These are phyloP conservation scores for Puccinia triticina DNA, from an alignment of 1,284 basidiomycete species.

Conservation along the genomic window DNA sequence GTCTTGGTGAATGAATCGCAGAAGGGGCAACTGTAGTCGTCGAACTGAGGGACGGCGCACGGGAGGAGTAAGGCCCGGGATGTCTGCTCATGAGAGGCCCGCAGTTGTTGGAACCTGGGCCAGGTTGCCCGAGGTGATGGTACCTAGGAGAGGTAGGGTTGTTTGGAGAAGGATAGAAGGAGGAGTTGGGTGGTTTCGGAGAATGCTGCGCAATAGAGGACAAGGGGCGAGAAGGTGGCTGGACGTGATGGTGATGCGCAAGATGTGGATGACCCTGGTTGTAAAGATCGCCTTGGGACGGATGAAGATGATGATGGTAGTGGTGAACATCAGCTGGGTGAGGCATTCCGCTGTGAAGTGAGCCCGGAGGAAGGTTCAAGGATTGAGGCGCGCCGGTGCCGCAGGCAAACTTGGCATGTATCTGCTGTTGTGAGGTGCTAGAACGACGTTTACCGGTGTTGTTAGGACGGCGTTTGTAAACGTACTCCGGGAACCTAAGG, in stretches of 20 bases:
- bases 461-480: constrained; percentile 50
- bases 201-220: constrained; percentile 33
- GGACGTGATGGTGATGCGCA: constrained; percentile 34
- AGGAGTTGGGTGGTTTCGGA: constrained; percentile 1
- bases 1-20: constrained; percentile 21
- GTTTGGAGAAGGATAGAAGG: constrained; percentile 29
- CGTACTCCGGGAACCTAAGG: constrained; percentile 46
- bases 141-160: constrained; percentile 45
- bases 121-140: constrained; percentile 29
- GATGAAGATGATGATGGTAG: constrained; percentile 45
- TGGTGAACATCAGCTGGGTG: constrained; percentile 39
- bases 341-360: constrained; percentile 19
- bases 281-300: constrained; percentile 26
- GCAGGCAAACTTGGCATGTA: constrained; percentile 35
- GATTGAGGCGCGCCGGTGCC: constrained; percentile 3
- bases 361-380: constrained; percentile 8
- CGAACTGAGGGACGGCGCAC: not conserved
- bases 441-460: constrained; percentile 50
- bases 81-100: not conserved
- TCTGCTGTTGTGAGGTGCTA: constrained; percentile 31
- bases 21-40: constrained; percentile 18
- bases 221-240: constrained; percentile 24
- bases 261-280: constrained; percentile 18
- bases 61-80: constrained; percentile 24
- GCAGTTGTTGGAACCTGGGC: constrained; percentile 9